These are phyloP conservation scores for Venturia nashicola DNA, from an alignment of 2,329 filamentous ascomycete species.

Conservation along the genomic window DNA sequence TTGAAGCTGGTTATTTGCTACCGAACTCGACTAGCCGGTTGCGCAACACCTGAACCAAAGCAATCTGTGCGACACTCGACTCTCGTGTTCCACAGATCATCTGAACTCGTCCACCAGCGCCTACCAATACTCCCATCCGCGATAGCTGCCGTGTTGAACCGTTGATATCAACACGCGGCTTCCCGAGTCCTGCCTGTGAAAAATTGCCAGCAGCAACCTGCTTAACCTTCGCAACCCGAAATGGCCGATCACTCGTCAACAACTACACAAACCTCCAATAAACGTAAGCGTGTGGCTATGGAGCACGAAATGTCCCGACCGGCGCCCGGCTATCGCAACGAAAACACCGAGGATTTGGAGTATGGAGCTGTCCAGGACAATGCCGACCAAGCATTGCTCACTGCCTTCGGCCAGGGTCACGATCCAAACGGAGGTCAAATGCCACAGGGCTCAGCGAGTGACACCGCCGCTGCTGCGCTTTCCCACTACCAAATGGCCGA, in stretches of 20 bases:
- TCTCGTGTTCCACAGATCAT: background rate
- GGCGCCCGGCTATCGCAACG: slow-evolving; percentile 12
- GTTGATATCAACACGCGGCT: background rate
- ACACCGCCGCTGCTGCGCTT: slow-evolving; percentile 47
- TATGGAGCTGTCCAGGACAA: slow-evolving; percentile 19
- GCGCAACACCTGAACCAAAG: slow-evolving; percentile 4
- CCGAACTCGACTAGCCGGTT: background rate
- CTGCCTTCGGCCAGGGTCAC: slow-evolving; percentile 14
- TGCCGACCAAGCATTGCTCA: slow-evolving; percentile 19
- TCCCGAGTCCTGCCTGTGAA: slow-evolving; percentile 1
- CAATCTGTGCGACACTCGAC: slow-evolving; percentile 3
- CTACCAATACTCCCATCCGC: background rate
- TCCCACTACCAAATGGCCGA: slow-evolving; percentile 44
- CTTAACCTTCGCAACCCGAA: background rate
- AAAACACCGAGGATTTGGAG: slow-evolving; percentile 23
- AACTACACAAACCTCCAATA: slow-evolving; percentile 7
- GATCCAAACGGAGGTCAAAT: slow-evolving; percentile 33
- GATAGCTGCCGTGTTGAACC: background rate
- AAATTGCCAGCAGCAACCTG: background rate
- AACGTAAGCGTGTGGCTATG: slow-evolving; percentile 11
- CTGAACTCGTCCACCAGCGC: slow-evolving; percentile 2
- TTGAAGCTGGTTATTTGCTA: slow-evolving; percentile 1
- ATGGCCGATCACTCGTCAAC: slow-evolving; percentile 4
- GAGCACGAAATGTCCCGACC: slow-evolving; percentile 7
- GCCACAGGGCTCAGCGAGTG: slow-evolving; percentile 33